Percentiles rank a stretch among this genome's conserved stretches.
These are phyloP conservation scores for Rosa multiflora DNA, from an alignment of 306 rosid genomes.

Conservation along the genomic window DNA sequence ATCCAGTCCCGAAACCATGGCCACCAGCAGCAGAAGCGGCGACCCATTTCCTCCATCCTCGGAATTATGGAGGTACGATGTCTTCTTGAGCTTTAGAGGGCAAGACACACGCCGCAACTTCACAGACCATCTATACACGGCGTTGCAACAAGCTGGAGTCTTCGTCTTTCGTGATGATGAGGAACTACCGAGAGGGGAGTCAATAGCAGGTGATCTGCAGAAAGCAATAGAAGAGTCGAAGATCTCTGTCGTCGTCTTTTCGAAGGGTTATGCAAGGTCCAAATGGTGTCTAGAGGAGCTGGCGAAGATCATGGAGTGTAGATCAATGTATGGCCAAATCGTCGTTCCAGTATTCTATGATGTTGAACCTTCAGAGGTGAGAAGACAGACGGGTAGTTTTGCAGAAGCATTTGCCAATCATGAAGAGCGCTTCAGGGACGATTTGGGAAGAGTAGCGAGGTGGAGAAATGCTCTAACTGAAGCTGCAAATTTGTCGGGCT, in stretches of 20 bases:
- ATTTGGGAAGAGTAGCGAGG: background rate
- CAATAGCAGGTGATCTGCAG: background rate
- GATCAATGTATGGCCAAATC: background rate
- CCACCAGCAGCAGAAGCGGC: too few species aligned
- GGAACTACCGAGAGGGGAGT: background rate
- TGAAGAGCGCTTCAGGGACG: background rate
- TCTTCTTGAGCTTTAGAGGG: too few species aligned
- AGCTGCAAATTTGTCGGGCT: background rate
- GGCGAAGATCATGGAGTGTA: constrained; percentile 4
- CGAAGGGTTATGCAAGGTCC: background rate
- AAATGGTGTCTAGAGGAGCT: background rate
- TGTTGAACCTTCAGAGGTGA: background rate
- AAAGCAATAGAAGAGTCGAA: background rate
- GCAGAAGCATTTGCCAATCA: background rate
- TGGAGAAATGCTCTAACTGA: constrained; percentile 2
- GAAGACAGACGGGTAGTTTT: background rate
- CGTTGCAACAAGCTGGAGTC: background rate
- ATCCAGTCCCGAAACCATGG: too few species aligned
- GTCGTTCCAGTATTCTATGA: background rate
- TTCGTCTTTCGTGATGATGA: too few species aligned
- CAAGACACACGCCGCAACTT: too few species aligned
- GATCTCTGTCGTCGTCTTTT: background rate
- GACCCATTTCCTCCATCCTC: too few species aligned
- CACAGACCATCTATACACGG: too few species aligned
- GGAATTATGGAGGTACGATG: too few species aligned